These are phyloP conservation scores for Pelargonium nanum DNA, from an alignment of 345 rosid species.

Conservation along the genomic window DNA sequence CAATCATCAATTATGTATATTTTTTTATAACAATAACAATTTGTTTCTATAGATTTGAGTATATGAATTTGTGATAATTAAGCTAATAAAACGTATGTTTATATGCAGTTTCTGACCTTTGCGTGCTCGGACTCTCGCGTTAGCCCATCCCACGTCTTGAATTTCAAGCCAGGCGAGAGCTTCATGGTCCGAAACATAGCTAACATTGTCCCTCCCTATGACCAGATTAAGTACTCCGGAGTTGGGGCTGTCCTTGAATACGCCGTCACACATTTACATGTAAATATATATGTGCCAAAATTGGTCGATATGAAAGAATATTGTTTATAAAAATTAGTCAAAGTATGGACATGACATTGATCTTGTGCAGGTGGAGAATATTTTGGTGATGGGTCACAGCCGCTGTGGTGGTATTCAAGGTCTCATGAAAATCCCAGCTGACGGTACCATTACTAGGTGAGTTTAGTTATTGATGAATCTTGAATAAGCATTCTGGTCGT, in stretches of 20 bases:
- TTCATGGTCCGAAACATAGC: conserved; percentile 95
- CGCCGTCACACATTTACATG: conserved; percentile 85
- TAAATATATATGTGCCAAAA: no score
- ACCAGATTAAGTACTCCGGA: conserved; percentile 54
- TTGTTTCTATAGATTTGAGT: no score
- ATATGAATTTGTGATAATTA: no score
- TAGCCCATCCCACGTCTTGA: conserved; percentile 77
- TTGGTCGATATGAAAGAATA: no score
- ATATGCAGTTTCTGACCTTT: conserved; percentile 71
- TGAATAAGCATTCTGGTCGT: not conserved
- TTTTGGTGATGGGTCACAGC: conserved; percentile 88
- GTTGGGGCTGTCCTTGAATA: conserved; percentile 95
- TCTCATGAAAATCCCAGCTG: conserved; percentile 68
- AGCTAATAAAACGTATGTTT: not conserved
- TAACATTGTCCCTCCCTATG: conserved; percentile 84
- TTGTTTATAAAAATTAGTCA: no score
- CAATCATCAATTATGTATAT: no score
- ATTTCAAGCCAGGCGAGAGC: conserved; percentile 97
- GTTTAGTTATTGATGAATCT: not conserved
- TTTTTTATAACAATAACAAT: no score
- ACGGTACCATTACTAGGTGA: conserved; percentile 48
- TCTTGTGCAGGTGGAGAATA: conserved; percentile 60
- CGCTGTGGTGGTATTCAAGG: conserved; percentile 94
- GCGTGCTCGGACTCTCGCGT: conserved; percentile 98
- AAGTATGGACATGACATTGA: no score